Percentiles rank a stretch among this genome's conserved stretches.
Evolutionary conservation across 768 basidiomycete species (phyloP).

Genomic region (Hypholoma fasciculare): DNA sequence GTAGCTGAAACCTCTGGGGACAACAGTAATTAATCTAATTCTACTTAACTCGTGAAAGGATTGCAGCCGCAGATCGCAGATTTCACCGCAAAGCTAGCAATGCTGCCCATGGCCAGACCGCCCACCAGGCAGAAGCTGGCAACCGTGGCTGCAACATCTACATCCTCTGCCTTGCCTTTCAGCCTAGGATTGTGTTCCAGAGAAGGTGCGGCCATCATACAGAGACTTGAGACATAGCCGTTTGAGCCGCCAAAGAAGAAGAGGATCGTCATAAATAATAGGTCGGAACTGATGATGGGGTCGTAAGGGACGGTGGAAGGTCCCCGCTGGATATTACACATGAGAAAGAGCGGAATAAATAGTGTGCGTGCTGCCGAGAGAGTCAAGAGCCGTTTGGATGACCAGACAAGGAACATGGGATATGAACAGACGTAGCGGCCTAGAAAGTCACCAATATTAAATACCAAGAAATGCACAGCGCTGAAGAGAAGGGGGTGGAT

Average conservation of each 20-base stretch:
- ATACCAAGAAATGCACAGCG: conserved; percentile 74
- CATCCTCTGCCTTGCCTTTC: conserved; percentile 69
- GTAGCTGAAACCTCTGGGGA: not conserved
- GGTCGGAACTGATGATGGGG: conserved; percentile 74
- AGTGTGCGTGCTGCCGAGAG: conserved; percentile 71
- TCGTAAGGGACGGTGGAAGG: conserved; percentile 25
- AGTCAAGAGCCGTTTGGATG: conserved; percentile 56
- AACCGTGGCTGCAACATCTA: conserved; percentile 84
- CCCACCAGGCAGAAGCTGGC: conserved; percentile 77
- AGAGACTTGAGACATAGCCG: conserved; percentile 76
- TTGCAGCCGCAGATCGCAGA: conserved; percentile 70
- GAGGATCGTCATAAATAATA: conserved; percentile 72
- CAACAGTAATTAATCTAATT: not conserved
- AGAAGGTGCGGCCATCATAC: conserved; percentile 84
- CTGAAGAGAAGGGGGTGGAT: conserved; percentile 85
- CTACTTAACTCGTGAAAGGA: conserved; percentile 47
- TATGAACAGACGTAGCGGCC: conserved; percentile 72
- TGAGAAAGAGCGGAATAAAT: conserved; percentile 86
- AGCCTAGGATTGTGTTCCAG: conserved; percentile 76
- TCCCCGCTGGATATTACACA: conserved; percentile 78
- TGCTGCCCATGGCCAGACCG: conserved; percentile 74
- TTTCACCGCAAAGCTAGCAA: conserved; percentile 80
- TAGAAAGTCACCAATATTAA: conserved; percentile 70
- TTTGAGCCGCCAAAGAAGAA: conserved; percentile 76
- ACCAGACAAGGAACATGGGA: conserved; percentile 68